These are phyloP conservation scores for Tephrocybe sp. DNA, from an alignment of 768 basidiomycete species.

Conservation along the genomic window DNA sequence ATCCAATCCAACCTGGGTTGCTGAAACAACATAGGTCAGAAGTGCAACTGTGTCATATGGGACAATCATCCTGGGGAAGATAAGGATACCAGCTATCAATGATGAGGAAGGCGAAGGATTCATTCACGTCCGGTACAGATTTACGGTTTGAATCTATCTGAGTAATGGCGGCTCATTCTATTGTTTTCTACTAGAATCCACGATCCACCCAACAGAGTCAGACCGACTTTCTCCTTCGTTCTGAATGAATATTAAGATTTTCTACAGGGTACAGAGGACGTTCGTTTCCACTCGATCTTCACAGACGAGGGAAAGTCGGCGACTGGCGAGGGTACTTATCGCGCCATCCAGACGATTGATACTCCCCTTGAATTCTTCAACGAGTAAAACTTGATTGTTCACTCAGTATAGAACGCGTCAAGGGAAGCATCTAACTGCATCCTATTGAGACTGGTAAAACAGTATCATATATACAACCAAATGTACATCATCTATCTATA, in stretches of 20 bases:
- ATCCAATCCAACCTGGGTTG: neutral
- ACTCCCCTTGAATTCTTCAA: constrained; percentile 70
- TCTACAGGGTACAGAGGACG: constrained; percentile 58
- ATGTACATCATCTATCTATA: neutral
- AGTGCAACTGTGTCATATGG: constrained; percentile 64
- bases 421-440: too few species aligned
- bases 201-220: constrained; percentile 69
- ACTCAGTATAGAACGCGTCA: neutral
- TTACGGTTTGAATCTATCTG: constrained; percentile 3
- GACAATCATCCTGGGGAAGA: constrained; percentile 72
- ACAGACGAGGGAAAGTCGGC: constrained; percentile 53
- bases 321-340: constrained; percentile 44
- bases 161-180: constrained; percentile 2
- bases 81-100: constrained; percentile 63
- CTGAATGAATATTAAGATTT: constrained; percentile 7
- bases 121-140: constrained; percentile 63
- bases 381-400: constrained; percentile 37
- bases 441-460: neutral
- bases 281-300: constrained; percentile 70
- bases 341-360: constrained; percentile 59
- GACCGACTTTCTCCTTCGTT: constrained; percentile 13
- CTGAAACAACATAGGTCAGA: constrained; percentile 31
- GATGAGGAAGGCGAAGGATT: constrained; percentile 64
- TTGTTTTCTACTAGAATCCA: constrained; percentile 50
- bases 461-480: neutral